phyloP scores from a whole-genome alignment of 176 grass and related monocot species.

The Hordeum vulgare region MorexV3_pseudomolecules_assembly NC_058518.1:357316529-357317028 shows the following conservation, averaged over 20 bases:
- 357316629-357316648: background rate
- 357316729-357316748: constrained; percentile 89
- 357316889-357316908: constrained; percentile 75
- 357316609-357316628: background rate
- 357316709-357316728: constrained; percentile 98
- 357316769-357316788: constrained; percentile 80
- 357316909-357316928: constrained; percentile 64
- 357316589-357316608: background rate
- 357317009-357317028: background rate
- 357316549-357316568: background rate
- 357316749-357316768: constrained; percentile 92
- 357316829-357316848: constrained; percentile 4
- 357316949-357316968: constrained; percentile 69
- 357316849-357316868: constrained; percentile 1
- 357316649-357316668: background rate
- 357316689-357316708: constrained; percentile 77
- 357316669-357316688: constrained; percentile 70
- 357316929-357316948: constrained; percentile 70
- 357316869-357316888: constrained; percentile 68
- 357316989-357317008: background rate
- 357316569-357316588: background rate
- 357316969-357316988: background rate
- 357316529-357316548: background rate
- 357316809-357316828: constrained; percentile 11
- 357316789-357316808: constrained; percentile 10